Base-by-base conservation (phyloP, 257 asterid genomes). In the Solanum chmielewskii region DNA sequence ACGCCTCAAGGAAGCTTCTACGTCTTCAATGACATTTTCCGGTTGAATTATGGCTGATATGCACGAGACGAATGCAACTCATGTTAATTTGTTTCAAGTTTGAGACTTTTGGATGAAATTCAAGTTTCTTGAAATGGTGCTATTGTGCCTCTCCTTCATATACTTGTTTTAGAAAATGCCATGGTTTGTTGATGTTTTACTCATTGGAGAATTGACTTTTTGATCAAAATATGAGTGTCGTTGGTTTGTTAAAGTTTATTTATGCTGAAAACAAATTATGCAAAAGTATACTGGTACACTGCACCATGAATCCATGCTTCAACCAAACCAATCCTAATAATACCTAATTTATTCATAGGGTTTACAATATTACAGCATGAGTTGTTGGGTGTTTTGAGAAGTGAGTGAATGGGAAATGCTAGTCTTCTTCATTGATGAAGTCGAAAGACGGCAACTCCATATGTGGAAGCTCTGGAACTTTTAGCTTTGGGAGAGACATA, bases 391-490 rank as follows among this genome's bases (percentile, higher is more conserved):
- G 64, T 20, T 20, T 56, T 20, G 71, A 47, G 69, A 70, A 31
- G 7, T 59, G 49, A 44, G 5, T 44, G 49, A 15, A 83, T 11
- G 23, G 20, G 1, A 3, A 27, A 42, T 25, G 62, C 87, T 91
- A 85, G 0, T 89, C 89, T 9, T 91, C 90, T 11, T 92, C 93
- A 8, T 78, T 86, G 45, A 86, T 88, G 31, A 86, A 64, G 62
- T 91, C 92, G 5, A 91, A 87, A 75, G 89, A 90, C 3, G 94
- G 93, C 85, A 88, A 82, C 23, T 91, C 95, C 85, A 89, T 73
- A 70, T 52, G 88, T n/a, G 93, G 91, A 77, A 93, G 70, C 23
- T 90, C 90, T 0, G 96, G 97, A 33, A 92, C 78, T 80, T 87
- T 91, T 64, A 95, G 88, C 16, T 91, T 92, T 0, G 98, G 93